Base-by-base conservation (phyloP, 768 basidiomycete genomes). In the Panellus pusillus region DNA sequence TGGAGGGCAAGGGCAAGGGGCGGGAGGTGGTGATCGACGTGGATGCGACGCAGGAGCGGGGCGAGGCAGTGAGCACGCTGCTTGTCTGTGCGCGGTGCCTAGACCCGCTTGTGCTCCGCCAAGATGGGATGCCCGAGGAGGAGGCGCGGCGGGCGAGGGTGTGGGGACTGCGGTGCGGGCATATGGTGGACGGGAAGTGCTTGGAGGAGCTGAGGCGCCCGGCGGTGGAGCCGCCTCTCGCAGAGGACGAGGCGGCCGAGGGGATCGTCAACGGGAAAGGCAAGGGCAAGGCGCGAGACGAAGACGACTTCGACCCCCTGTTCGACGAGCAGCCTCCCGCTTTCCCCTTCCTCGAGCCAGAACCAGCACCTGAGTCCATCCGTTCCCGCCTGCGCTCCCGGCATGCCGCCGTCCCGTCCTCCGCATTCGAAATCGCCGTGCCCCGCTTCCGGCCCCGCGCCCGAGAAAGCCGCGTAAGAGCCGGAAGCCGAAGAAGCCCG, bases 101-200 rank as follows among this genome's bases (percentile, higher is more conserved):
- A 19, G 84, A 84, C 54, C 85, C 86, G 0, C 75, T 91, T 5
- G 67, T 86, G 9, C 72, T 86, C 27, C 72, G 76, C 32, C 74
- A 78, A 43, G 72, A 73, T 1, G 78, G 76, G 12, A 71, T 82
- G n/a, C 69, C 72, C 14, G 69, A 71, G 45, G 69, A 74, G 41
- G 82, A 81, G 32, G 73, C 70, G 37, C 70, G 70, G 37, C 68
- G 68, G 35, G 71, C 76, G 48, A 77, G 79, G 39, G 69, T 91
- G 8, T 91, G 88, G 89, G 82, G 79, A 1, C 68, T 92, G 55
- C 74, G 86, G 37, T 92, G 89, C 47, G 89, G 89, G 0, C 90
- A 92, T 64, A 67, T 92, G 61, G 75, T 91, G 0, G 89, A 91
- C 58, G 90, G 87, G 44, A 88, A 86, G 66, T 92, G 89, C 60